Conservation (phyloP, 768 basidiomycete species). For the Scleroderma bovista region DNA sequence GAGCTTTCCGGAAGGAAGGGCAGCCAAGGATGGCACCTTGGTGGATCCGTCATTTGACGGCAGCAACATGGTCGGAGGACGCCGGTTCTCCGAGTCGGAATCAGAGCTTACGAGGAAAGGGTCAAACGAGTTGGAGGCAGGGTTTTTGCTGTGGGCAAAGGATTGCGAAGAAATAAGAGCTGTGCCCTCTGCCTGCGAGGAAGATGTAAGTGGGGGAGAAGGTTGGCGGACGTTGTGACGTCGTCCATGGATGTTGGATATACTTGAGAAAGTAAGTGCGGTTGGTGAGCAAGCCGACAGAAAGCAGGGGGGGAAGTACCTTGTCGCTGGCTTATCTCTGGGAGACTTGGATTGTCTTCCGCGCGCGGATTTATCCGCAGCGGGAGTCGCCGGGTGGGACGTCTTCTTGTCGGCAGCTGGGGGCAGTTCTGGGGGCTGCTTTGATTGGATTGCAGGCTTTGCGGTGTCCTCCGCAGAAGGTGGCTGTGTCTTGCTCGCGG, state of each 20-base stretch:
- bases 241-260: constrained; percentile 41
- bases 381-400: constrained; percentile 11
- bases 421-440: constrained; percentile 25
- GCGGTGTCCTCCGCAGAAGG: constrained; percentile 23
- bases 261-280: constrained; percentile 28
- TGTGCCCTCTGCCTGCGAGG: constrained; percentile 67
- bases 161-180: constrained; percentile 17
- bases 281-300: constrained; percentile 1
- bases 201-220: constrained; percentile 46
- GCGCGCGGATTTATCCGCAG: constrained; percentile 26
- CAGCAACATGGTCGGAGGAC: constrained; percentile 29
- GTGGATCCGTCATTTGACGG: constrained; percentile 9
- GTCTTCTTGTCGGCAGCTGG: constrained; percentile 27
- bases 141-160: constrained; percentile 24
- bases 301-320: constrained; percentile 25
- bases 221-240: constrained; percentile 56
- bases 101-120: constrained; percentile 47
- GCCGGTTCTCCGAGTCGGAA: constrained; percentile 34
- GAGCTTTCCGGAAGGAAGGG: constrained; percentile 50
- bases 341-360: constrained; percentile 33
- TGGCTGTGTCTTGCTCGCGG: constrained; percentile 20
- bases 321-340: constrained; percentile 39
- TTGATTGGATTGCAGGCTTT: constrained; percentile 26
- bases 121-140: constrained; percentile 37
- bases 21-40: constrained; percentile 37